A percentile compares a stretch with the other conserved stretches of the same genome.
Conservation (phyloP, 176 grass and related monocot species). For the Triticum turgidum region DNA sequence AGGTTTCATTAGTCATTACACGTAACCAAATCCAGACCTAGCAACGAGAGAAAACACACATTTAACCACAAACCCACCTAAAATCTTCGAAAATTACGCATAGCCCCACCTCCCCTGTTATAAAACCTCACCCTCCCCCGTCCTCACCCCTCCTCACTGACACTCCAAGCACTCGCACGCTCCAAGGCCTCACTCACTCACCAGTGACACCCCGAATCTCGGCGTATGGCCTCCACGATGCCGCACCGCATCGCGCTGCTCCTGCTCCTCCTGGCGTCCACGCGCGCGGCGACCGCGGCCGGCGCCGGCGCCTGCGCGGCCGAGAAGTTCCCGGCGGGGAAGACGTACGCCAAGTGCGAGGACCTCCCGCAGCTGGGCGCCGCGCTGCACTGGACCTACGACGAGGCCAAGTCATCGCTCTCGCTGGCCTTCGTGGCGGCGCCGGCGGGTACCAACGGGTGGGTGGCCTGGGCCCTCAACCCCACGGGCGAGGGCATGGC, state of each 20-base stretch:
- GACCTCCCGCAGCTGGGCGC: conserved; percentile 64
- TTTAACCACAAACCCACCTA: background rate
- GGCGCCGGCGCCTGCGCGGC: conserved; percentile 20
- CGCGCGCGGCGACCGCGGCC: background rate
- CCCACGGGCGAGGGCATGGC: conserved; percentile 60
- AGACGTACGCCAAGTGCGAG: conserved; percentile 42
- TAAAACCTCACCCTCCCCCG: conserved; percentile 20
- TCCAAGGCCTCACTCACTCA: background rate
- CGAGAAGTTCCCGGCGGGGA: conserved; percentile 52
- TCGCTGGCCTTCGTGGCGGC: conserved; percentile 66
- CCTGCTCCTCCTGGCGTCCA: conserved; percentile 20
- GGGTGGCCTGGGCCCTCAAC: conserved; percentile 79
- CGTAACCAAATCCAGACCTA: background rate
- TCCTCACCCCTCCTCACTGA: background rate
- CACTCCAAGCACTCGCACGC: background rate
- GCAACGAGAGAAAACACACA: background rate
- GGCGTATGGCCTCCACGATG: background rate
- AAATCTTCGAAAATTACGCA: background rate
- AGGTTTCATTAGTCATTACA: background rate
- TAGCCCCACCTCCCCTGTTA: background rate
- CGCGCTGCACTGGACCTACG: conserved; percentile 65
- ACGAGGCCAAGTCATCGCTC: conserved; percentile 29
- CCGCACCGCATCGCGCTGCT: conserved; percentile 26
- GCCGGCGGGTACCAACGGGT: conserved; percentile 41
- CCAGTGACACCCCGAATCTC: background rate